A percentile compares a stretch with the other conserved stretches of the same genome.
Conservation (phyloP, 2,329 filamentous ascomycete species). For the Calonectria leucothoes region DNA sequence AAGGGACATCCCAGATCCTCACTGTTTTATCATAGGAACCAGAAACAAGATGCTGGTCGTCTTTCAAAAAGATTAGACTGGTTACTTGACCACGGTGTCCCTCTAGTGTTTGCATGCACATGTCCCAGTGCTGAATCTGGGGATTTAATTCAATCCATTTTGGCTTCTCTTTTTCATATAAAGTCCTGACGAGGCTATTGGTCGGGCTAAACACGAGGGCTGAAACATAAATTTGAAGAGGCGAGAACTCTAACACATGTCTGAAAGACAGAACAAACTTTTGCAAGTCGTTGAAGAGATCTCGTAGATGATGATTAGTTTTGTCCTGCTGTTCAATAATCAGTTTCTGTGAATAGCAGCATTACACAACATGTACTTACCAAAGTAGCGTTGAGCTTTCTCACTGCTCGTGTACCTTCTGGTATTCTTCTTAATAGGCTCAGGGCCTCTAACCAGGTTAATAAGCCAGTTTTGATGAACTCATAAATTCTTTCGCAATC, state of each 20-base stretch:
- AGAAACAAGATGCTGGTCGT: background rate
- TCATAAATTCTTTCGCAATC: background rate
- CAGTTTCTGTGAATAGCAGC: no score
- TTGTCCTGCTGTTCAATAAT: background rate
- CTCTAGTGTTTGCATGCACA: background rate
- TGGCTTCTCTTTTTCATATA: background rate
- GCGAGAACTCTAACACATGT: background rate
- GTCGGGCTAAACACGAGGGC: constrained; percentile 19
- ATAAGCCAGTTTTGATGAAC: constrained; percentile 1
- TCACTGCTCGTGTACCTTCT: background rate
- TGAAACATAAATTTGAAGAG: constrained; percentile 15
- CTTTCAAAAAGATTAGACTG: background rate
- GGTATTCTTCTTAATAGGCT: constrained; percentile 44
- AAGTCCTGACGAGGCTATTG: background rate
- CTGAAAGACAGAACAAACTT: background rate
- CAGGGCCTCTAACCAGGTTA: constrained; percentile 58
- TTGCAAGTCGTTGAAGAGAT: background rate
- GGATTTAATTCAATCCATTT: background rate
- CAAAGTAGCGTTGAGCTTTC: no score
- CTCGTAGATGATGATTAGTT: background rate
- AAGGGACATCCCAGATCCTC: background rate
- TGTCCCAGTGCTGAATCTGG: background rate
- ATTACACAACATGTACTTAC: background rate
- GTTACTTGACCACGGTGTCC: no score
- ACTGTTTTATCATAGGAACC: background rate